Evolutionary conservation across 495 filamentous ascomycete genomes (phyloP).

Genomic region (Parachaetomium inaequale): DNA sequence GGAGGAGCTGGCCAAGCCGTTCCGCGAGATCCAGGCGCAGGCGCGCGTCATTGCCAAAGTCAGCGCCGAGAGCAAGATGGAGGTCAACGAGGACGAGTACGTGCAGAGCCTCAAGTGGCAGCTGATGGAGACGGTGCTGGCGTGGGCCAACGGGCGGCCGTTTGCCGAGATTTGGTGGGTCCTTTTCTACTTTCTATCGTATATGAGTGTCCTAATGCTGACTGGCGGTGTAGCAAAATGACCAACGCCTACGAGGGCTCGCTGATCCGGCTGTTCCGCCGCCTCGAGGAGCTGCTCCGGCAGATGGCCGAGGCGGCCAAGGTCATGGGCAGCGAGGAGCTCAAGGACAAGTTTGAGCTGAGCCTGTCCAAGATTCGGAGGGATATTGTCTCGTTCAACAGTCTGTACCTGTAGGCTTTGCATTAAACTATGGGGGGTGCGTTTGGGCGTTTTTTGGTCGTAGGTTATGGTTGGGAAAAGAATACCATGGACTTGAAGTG

Average conservation of each 20-base stretch:
- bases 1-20: slow-evolving; percentile 82
- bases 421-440: neutral
- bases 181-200: neutral
- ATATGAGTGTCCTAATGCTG: neutral
- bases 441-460: slow-evolving; percentile 8
- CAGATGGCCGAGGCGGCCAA: slow-evolving; percentile 97
- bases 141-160: slow-evolving; percentile 86
- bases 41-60: slow-evolving; percentile 87
- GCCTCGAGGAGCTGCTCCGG: slow-evolving; percentile 89
- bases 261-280: slow-evolving; percentile 90
- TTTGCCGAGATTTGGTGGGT: slow-evolving; percentile 95
- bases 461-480: slow-evolving; percentile 1
- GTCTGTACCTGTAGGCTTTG: slow-evolving; percentile 66
- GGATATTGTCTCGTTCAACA: slow-evolving; percentile 92
- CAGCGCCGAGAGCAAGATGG: slow-evolving; percentile 85
- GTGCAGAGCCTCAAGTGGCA: slow-evolving; percentile 81
- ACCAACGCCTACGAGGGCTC: slow-evolving; percentile 96
- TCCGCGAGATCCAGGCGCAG: slow-evolving; percentile 76
- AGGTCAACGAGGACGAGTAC: slow-evolving; percentile 90
- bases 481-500: slow-evolving; percentile 11
- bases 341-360: slow-evolving; percentile 84
- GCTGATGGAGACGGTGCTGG: slow-evolving; percentile 93
- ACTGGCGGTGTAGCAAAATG: slow-evolving; percentile 68
- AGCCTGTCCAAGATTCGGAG: slow-evolving; percentile 78
- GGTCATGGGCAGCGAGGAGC: slow-evolving; percentile 94